These are phyloP conservation scores for Pseudoturritis turrita DNA, from an alignment of 345 rosid species.

Conservation along the genomic window DNA sequence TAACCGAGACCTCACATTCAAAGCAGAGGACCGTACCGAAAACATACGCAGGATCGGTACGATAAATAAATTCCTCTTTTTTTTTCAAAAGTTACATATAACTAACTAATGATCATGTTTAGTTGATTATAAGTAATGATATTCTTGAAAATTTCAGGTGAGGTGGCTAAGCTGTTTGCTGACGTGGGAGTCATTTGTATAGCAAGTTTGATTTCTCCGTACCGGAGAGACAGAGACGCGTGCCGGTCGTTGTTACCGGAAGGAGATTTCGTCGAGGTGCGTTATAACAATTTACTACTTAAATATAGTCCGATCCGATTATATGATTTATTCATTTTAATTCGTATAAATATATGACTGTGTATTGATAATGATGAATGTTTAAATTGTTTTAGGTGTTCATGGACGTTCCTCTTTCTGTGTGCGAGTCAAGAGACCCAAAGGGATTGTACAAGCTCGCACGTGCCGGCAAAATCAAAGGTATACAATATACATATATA, in stretches of 20 bases:
- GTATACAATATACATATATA: conserved; percentile 19
- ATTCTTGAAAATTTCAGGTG: conserved; percentile 44
- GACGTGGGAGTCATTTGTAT: conserved; percentile 83
- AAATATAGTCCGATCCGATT: background rate
- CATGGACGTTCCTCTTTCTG: conserved; percentile 73
- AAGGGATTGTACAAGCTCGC: conserved; percentile 88
- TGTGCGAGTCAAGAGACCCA: conserved; percentile 82
- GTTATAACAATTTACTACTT: background rate
- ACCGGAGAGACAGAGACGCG: conserved; percentile 61
- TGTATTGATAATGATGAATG: background rate
- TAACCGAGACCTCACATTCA: conserved; percentile 63
- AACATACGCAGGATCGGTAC: conserved; percentile 74
- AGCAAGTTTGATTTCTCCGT: conserved; percentile 86
- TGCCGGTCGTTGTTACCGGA: conserved; percentile 67
- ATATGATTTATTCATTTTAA: background rate
- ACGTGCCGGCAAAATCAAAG: conserved; percentile 83
- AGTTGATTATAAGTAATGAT: background rate
- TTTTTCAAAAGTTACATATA: background rate
- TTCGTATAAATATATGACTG: background rate
- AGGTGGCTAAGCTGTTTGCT: conserved; percentile 81
- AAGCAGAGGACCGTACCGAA: conserved; percentile 66
- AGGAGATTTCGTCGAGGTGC: conserved; percentile 78
- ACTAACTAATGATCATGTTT: background rate
- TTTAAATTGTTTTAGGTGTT: conserved; percentile 41
- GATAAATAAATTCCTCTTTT: background rate